These are phyloP conservation scores for Fusarium albidum DNA, from an alignment of 2,329 filamentous ascomycete species.

Conservation along the genomic window DNA sequence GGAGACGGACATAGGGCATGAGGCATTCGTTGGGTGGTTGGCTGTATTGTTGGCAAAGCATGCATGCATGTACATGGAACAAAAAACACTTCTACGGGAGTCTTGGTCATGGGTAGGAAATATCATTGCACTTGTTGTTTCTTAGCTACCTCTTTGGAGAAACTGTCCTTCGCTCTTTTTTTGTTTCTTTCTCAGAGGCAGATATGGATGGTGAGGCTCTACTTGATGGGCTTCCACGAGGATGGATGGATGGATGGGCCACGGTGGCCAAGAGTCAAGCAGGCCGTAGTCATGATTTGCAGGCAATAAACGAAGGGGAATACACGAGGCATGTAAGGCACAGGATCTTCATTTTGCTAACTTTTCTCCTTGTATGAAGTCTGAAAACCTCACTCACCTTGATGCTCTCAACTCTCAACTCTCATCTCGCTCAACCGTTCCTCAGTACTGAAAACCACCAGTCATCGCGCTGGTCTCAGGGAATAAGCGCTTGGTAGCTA, in stretches of 20 bases:
- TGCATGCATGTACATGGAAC: constrained; percentile 38
- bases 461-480: too few species aligned
- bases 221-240: too few species aligned
- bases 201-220: not conserved
- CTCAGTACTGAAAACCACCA: too few species aligned
- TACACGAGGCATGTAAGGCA: not conserved
- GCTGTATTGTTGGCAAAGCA: constrained; percentile 33
- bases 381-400: not conserved
- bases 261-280: too few species aligned
- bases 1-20: constrained; percentile 2
- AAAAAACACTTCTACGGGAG: constrained; percentile 35
- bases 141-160: constrained; percentile 3
- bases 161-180: not conserved
- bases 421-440: not conserved
- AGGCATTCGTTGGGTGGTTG: constrained; percentile 15
- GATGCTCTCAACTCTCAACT: not conserved
- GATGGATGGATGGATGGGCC: too few species aligned
- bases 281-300: not conserved
- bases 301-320: not conserved
- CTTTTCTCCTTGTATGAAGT: not conserved
- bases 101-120: constrained; percentile 40
- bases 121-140: constrained; percentile 38
- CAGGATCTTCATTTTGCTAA: constrained; percentile 1
- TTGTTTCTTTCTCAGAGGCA: not conserved
- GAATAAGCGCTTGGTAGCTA: too few species aligned